Conservation (phyloP, 805 yeast genomes). For the Yarrowia sp. region DNA sequence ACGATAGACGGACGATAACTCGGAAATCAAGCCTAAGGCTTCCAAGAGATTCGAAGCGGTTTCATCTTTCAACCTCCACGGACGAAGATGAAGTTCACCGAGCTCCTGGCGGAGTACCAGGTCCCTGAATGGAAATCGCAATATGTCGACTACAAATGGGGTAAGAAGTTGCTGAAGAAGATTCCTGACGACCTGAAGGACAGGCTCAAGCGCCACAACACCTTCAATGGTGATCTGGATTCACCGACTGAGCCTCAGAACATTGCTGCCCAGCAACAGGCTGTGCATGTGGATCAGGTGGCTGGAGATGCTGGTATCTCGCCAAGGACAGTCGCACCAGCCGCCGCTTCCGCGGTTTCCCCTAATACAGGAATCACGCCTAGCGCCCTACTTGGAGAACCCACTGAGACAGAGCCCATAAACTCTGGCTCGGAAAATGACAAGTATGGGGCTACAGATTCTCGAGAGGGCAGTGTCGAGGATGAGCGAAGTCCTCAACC, state of each 20-base stretch:
- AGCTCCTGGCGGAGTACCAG: constrained; percentile 40
- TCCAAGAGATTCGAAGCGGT: neutral
- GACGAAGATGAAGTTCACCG: constrained; percentile 26
- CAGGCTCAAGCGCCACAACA: constrained; percentile 3
- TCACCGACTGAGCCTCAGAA: constrained; percentile 3
- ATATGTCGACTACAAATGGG: constrained; percentile 52
- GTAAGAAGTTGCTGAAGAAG: constrained; percentile 34
- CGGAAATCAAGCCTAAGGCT: neutral
- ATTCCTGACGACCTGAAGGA: constrained; percentile 32
- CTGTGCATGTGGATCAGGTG: constrained; percentile 9
- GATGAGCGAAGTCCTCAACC: neutral
- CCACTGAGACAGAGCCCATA: constrained; percentile 20
- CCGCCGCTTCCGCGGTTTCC: neutral
- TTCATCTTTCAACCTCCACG: neutral
- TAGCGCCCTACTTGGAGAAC: neutral
- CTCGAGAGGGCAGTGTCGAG: constrained; percentile 14
- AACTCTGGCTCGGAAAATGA: constrained; percentile 18
- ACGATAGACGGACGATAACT: neutral
- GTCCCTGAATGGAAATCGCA: constrained; percentile 57
- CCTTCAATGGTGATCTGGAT: constrained; percentile 14
- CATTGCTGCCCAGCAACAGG: constrained; percentile 25
- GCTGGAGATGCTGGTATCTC: constrained; percentile 6
- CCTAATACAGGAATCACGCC: constrained; percentile 29
- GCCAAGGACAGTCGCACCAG: constrained; percentile 1
- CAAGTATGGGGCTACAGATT: constrained; percentile 8